Base-by-base conservation (phyloP, 352 stramenopile genomes). In the Phytophthora constricta region DNA sequence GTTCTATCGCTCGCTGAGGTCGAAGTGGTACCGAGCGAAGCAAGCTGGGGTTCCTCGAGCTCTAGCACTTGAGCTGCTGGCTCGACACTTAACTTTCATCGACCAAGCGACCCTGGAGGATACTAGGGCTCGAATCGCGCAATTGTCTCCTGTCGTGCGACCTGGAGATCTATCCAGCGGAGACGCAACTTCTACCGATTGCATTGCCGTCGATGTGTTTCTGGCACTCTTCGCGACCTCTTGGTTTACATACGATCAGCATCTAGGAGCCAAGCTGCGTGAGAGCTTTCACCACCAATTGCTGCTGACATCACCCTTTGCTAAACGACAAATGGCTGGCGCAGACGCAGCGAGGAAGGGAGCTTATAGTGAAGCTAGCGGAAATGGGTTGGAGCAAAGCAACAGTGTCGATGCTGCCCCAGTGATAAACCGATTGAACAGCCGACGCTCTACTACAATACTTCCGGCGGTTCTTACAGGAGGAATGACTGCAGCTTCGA, bases 161-260 rank as follows among this genome's bases (percentile, higher is more conserved):
- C 41, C 54, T 10, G 16, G 17, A 28, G n/a, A 27, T 13, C 13
- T 23, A 37, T 63, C 50, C 9, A 20, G 28, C 22, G 39, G 48
- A 53, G 55, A 69, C 19, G 23, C 51, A 27, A 39, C 31, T 22
- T 49, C 45, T 51, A 47, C 65, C 33, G 58, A 70, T 22, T 64
- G 55, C 28, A 66, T 88, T 25, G 49, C 67, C 0, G 75, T 88
- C 3, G 82, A 91, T 54, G 60, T 77, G 10, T 70, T 89, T 37
- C 72, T 91, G n/a, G 58, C 78, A 22, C 51, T 87, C 16, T 85
- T 89, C 54, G 58, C 54, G 11, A 72, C 63, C 4, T 64, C 62
- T 5, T 91, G 82, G 82, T 54, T 87, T 25, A 71, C 75, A 16
- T 65, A 78, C 53, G 82, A 91, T 50, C 62, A 76, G 26, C 60